These are phyloP conservation scores for Coniochaeta prunicola DNA, from an alignment of 2,329 filamentous ascomycete species.

Conservation along the genomic window DNA sequence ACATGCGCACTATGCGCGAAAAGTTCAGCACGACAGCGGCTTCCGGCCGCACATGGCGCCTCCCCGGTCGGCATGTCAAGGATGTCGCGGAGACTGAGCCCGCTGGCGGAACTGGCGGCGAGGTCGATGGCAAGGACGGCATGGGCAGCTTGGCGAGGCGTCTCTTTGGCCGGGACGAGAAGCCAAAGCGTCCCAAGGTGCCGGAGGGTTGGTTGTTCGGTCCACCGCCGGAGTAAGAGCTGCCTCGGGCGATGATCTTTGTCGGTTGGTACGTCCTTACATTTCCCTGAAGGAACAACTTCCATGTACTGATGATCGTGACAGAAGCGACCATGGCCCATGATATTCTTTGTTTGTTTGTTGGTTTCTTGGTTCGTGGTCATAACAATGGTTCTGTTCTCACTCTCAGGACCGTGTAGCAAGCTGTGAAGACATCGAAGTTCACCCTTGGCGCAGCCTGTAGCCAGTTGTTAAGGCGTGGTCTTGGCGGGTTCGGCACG, in stretches of 20 bases:
- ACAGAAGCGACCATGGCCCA: too few species aligned
- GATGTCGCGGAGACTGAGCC: neutral
- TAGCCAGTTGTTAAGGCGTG: too few species aligned
- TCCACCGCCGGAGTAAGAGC: neutral
- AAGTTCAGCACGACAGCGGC: neutral
- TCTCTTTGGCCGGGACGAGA: neutral
- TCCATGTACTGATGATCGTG: too few species aligned
- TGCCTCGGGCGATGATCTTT: conserved; percentile 83
- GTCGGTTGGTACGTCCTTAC: conserved; percentile 80
- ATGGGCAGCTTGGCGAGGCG: neutral
- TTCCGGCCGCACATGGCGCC: neutral
- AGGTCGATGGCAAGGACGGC: neutral
- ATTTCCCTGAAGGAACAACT: too few species aligned
- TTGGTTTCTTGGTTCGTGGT: too few species aligned
- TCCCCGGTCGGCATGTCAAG: neutral
- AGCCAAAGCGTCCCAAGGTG: neutral
- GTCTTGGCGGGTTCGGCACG: too few species aligned
- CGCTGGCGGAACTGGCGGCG: neutral
- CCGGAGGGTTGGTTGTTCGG: neutral
- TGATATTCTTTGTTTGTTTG: too few species aligned
- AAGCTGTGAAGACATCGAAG: too few species aligned
- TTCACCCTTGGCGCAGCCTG: too few species aligned
- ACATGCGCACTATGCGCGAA: neutral
- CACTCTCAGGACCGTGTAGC: too few species aligned
- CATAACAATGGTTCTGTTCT: too few species aligned